phyloP scores from a whole-genome alignment of 495 filamentous ascomycete species.

The Acidiella bohemica region DNA sequence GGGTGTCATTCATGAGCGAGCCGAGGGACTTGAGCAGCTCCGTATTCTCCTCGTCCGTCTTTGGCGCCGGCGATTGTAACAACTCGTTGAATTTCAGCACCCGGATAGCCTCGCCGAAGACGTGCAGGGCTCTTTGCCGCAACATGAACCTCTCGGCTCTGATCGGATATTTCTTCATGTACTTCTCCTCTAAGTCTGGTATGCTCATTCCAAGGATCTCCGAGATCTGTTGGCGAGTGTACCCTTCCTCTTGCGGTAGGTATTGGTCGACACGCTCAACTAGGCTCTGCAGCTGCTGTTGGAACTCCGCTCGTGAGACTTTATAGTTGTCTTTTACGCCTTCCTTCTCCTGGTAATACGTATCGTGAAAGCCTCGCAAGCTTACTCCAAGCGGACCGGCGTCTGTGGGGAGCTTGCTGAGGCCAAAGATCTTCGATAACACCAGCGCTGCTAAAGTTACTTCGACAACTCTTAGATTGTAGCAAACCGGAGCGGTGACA shows the following conservation, averaged over 20 bases:
- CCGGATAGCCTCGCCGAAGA: slow-evolving; percentile 76
- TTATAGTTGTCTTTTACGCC: slow-evolving; percentile 32
- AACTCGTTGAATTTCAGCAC: slow-evolving; percentile 70
- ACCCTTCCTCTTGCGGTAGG: slow-evolving; percentile 62
- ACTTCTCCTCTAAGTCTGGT: slow-evolving; percentile 54
- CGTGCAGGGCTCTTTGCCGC: slow-evolving; percentile 73
- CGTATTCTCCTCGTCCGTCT: slow-evolving; percentile 37
- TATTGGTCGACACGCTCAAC: slow-evolving; percentile 48
- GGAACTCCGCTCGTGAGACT: slow-evolving; percentile 31
- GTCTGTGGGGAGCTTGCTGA: slow-evolving; percentile 57
- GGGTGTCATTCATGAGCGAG: slow-evolving; percentile 77
- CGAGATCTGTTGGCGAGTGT: slow-evolving; percentile 80
- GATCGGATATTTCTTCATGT: slow-evolving; percentile 73
- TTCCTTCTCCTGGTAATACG: slow-evolving; percentile 55
- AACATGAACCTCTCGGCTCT: slow-evolving; percentile 81
- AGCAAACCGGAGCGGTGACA: slow-evolving; percentile 79
- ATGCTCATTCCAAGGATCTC: slow-evolving; percentile 53
- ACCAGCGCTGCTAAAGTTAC: slow-evolving; percentile 77
- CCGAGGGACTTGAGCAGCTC: slow-evolving; percentile 59
- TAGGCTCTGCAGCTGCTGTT: slow-evolving; percentile 55
- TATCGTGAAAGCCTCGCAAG: slow-evolving; percentile 72
- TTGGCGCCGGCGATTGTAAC: slow-evolving; percentile 34
- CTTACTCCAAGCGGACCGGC: slow-evolving; percentile 71
- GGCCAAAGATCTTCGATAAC: slow-evolving; percentile 45
- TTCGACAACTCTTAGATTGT: slow-evolving; percentile 94